Evolutionary conservation across 75 land plant species (phyloP), one percentile per base, ranked within the genome.

Genomic region (Pseudotsuga menziesii): DNA sequence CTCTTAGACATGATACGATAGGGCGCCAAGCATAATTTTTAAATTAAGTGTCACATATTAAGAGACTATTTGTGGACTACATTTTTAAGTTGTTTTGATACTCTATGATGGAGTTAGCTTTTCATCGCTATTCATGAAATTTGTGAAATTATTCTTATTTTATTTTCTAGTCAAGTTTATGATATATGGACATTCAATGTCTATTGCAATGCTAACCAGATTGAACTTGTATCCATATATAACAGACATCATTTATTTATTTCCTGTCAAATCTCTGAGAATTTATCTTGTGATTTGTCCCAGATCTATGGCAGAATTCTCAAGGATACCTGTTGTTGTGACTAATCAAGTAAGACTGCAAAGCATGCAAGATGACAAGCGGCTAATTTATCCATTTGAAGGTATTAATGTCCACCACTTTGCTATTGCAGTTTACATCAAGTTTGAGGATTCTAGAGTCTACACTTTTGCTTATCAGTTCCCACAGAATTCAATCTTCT

Each of bases 241-340:
- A 35, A 17, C 16, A 67, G 8, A 67, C 7, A 17, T 5, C 44
- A 17, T 15, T 35, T 8, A 16, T 26, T 2, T 74, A 56, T 17
- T 54, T 55, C 61, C 20, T 13, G 16, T 54, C 75, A 19, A 26
- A 29, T 22, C 36, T 55, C 3, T 74, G 25, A 74, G 8, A 4
- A 29, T 67, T 22, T 27, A 12, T 35, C 77, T 73, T 61, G 56
- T 69, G 36, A 35, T 60, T 74, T 72, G 13, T 55, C 55, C 6
- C 77, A 94, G 95, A 78, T 89, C 85, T 79, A 77, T 94, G 26
- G 95, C 98, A 41, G 95, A 94, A 66, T 76, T 85, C 48, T 87
- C 84, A 54, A 85, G 87, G 71, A n/a, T n/a, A n/a, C n/a, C n/a
- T n/a, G n/a, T n/a, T n/a, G n/a, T n/a, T n/a, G n/a, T n/a, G n/a